Evolutionary conservation across 352 stramenopile genomes (phyloP).

Genomic region (Phytophthora constricta): DNA sequence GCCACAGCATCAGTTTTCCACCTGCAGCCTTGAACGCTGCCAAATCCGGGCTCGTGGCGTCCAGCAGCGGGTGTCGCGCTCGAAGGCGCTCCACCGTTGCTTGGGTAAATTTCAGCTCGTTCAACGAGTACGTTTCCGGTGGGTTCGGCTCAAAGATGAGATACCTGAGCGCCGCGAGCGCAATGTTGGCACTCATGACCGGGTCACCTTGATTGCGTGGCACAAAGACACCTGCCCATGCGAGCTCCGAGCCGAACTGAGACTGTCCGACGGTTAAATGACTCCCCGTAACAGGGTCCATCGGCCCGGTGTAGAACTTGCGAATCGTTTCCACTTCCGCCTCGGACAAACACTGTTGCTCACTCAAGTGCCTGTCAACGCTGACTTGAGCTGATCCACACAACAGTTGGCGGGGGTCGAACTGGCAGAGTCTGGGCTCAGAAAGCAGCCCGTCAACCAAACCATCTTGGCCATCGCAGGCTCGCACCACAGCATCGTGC

Average conservation of each 20-base stretch:
- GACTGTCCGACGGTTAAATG: conserved; percentile 44
- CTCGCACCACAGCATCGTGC: conserved; percentile 35
- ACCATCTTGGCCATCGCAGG: conserved; percentile 39
- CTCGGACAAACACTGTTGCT: conserved; percentile 33
- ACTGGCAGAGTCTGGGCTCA: conserved; percentile 21
- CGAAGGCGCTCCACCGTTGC: conserved; percentile 37
- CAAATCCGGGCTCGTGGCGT: conserved; percentile 44
- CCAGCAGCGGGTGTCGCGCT: conserved; percentile 37
- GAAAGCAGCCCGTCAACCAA: conserved; percentile 29
- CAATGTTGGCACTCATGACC: conserved; percentile 36
- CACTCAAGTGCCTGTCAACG: not conserved
- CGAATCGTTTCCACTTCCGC: conserved; percentile 34
- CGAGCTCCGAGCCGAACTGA: conserved; percentile 44
- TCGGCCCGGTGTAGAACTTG: conserved; percentile 51
- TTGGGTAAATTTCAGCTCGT: conserved; percentile 38
- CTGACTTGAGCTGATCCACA: conserved; percentile 12
- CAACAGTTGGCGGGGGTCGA: conserved; percentile 22
- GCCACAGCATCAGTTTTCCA: conserved; percentile 50
- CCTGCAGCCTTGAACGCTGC: conserved; percentile 38
- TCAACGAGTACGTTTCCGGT: conserved; percentile 38
- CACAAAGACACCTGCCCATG: conserved; percentile 45
- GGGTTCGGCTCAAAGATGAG: conserved; percentile 43
- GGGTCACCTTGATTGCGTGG: conserved; percentile 10
- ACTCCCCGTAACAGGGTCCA: conserved; percentile 25
- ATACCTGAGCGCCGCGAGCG: conserved; percentile 44